These are phyloP conservation scores for Panellus pusillus DNA, from an alignment of 768 basidiomycete species.

Conservation along the genomic window DNA sequence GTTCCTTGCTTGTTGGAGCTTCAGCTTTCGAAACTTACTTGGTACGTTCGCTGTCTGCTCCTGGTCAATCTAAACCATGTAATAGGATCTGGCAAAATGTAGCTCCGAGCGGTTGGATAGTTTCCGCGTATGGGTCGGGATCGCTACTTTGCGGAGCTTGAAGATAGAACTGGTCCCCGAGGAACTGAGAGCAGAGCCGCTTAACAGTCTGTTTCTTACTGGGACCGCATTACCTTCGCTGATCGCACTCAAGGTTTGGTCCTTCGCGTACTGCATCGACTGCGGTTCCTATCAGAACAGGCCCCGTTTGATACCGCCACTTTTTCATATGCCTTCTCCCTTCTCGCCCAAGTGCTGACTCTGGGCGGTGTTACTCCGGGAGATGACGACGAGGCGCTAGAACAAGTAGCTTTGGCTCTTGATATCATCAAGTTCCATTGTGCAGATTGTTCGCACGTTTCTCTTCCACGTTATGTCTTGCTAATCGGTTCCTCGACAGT, in stretches of 20 bases:
- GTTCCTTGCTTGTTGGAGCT: conserved; percentile 60
- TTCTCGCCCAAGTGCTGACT: conserved; percentile 66
- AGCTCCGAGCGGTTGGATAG: conserved; percentile 74
- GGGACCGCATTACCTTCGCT: not conserved
- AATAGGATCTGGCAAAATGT: conserved; percentile 65
- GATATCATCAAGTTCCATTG: conserved; percentile 72
- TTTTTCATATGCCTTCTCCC: conserved; percentile 77
- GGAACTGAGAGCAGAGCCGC: conserved; percentile 68
- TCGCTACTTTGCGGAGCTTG: conserved; percentile 79
- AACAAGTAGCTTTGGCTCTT: conserved; percentile 74
- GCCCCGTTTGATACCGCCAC: conserved; percentile 82
- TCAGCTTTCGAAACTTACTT: conserved; percentile 76
- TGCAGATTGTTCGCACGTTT: conserved; percentile 62
- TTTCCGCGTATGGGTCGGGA: conserved; percentile 71
- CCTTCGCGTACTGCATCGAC: conserved; percentile 80
- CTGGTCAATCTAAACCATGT: not conserved
- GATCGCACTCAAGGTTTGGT: conserved; percentile 56
- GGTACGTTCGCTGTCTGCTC: conserved; percentile 36
- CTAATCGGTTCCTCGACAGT: conserved; percentile 44
- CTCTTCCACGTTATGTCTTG: not conserved
- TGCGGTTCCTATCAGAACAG: conserved; percentile 80
- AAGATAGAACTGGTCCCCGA: conserved; percentile 68
- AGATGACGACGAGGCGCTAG: conserved; percentile 73
- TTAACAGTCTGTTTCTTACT: conserved; percentile 46
- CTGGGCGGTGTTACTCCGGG: conserved; percentile 66